A percentile compares a stretch with the other conserved stretches of the same genome.
phyloP scores from a whole-genome alignment of 345 rosid species.

The Citrus australasica region DNA sequence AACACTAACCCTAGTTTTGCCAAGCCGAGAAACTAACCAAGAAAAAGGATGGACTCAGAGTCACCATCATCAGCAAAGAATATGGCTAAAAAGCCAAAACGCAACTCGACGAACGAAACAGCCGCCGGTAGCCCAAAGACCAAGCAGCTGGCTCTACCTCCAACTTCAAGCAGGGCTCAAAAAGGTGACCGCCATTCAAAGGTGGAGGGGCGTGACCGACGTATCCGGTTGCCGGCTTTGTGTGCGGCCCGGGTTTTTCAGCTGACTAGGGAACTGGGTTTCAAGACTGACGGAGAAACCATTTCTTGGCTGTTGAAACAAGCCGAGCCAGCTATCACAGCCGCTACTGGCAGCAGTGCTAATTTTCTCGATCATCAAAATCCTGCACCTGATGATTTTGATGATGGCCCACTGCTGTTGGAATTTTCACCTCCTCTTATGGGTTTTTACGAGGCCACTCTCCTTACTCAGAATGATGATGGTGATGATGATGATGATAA shows the following conservation, averaged over 20 bases:
- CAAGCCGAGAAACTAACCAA: neutral
- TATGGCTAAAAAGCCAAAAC: neutral
- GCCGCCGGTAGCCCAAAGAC: neutral
- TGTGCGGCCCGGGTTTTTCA: constrained; percentile 27
- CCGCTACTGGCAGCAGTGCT: constrained; percentile 13
- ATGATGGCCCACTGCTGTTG: neutral
- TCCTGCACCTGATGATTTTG: neutral
- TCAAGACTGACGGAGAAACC: constrained; percentile 29
- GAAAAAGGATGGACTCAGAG: neutral
- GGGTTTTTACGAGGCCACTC: neutral
- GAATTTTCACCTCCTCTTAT: neutral
- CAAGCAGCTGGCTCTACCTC: neutral
- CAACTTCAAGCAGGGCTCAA: neutral
- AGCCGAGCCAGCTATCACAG: constrained; percentile 28
- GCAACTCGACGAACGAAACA: neutral
- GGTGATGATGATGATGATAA: neutral
- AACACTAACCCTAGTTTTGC: neutral
- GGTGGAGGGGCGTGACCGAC: constrained; percentile 32
- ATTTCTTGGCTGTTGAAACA: constrained; percentile 25
- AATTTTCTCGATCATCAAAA: neutral
- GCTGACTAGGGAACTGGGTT: constrained; percentile 30
- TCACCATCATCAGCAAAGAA: neutral
- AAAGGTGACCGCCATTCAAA: constrained; percentile 25
- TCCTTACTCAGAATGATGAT: neutral
- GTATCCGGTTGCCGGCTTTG: constrained; percentile 6